A percentile compares a stretch with the other conserved stretches of the same genome.
These are phyloP conservation scores for Uncinocarpus reesii DNA, from an alignment of 2,329 filamentous ascomycete species.

Conservation along the genomic window DNA sequence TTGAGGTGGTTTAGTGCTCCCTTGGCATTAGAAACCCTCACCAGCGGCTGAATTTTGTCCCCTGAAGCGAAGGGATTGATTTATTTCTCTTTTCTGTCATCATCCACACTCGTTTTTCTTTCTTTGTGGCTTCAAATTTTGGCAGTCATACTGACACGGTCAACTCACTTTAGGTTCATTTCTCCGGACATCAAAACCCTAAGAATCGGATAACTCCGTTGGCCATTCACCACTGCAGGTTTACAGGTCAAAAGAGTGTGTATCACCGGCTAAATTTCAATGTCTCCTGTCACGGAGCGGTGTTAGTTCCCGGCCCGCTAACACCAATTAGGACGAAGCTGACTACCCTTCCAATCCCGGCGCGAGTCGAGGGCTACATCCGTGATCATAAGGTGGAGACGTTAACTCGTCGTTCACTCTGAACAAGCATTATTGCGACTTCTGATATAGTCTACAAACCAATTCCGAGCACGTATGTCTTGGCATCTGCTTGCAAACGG, in stretches of 20 bases:
- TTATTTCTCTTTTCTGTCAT: neutral
- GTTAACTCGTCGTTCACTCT: constrained; percentile 17
- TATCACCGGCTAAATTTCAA: neutral
- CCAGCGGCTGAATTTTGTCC: too few relatives aligned
- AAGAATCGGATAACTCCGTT: constrained; percentile 3
- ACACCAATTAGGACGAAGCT: constrained; percentile 6
- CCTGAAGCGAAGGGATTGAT: too few relatives aligned
- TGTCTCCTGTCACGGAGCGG: neutral
- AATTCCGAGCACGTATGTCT: constrained; percentile 4
- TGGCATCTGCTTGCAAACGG: neutral
- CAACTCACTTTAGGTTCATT: constrained; percentile 3
- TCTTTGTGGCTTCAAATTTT: neutral
- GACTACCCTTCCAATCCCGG: neutral
- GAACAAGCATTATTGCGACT: constrained; percentile 22
- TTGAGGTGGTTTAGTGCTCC: too few relatives aligned
- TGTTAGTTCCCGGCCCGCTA: constrained; percentile 1
- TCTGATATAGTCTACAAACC: neutral
- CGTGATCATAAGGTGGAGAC: constrained; percentile 14
- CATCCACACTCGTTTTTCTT: neutral
- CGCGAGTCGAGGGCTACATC: neutral
- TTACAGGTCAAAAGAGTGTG: constrained; percentile 8
- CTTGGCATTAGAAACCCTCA: too few relatives aligned
- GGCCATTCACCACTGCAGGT: neutral
- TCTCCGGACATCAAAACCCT: neutral
- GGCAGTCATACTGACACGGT: neutral